Evolutionary conservation across 1,284 basidiomycete genomes (phyloP).

Genomic region (Xanthoconium separans): DNA sequence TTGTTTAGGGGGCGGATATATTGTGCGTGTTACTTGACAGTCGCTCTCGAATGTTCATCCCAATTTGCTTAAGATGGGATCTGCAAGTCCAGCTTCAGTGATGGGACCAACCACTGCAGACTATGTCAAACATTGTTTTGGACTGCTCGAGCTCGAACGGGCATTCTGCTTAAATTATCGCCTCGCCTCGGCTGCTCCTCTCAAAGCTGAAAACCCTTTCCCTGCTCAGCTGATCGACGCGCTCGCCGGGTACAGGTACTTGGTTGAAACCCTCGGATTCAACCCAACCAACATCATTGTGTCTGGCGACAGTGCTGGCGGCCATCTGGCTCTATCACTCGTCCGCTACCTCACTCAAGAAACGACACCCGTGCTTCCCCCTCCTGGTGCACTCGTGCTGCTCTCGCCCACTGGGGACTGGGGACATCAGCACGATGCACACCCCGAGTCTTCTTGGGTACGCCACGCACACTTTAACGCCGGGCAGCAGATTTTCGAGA

Average conservation of each 20-base stretch:
- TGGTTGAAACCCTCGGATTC: constrained; percentile 1
- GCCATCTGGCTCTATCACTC: not conserved
- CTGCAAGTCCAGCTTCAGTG: not conserved
- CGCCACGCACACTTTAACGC: not conserved
- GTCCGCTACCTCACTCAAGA: not conserved
- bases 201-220: constrained; percentile 1
- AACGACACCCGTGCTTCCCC: not conserved
- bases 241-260: constrained; percentile 2
- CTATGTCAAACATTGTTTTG: not conserved
- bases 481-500: not conserved
- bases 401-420: constrained; percentile 1
- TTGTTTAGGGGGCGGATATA: not conserved
- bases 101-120: not conserved
- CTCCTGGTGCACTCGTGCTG: not conserved
- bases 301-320: not conserved
- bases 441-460: not conserved
- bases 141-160: not conserved
- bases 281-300: not conserved
- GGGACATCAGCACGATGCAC: not conserved
- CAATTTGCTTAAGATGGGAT: constrained; percentile 2
- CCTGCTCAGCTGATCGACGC: not conserved
- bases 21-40: not conserved
- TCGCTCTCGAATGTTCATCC: not conserved
- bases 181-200: constrained; percentile 1
- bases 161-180: constrained; percentile 6